Conservation (phyloP, 2,329 filamentous ascomycete species). For the Ophiocordyceps camponoti-leonardi region DNA sequence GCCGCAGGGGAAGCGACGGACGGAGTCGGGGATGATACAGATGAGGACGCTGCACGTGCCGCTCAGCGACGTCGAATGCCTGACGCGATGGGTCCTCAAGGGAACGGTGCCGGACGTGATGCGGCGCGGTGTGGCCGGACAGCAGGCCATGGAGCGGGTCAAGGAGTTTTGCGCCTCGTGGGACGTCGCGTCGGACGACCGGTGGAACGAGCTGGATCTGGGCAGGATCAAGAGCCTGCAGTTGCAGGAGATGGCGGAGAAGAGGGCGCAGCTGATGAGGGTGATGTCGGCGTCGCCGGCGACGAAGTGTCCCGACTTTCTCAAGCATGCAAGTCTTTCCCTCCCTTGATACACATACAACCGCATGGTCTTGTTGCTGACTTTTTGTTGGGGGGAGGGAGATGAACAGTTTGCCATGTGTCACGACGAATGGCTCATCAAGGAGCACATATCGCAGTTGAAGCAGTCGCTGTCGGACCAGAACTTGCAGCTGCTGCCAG, state of each 20-base stretch:
- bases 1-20: constrained; percentile 46
- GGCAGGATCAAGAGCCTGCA: constrained; percentile 65
- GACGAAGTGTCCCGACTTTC: constrained; percentile 55
- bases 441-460: constrained; percentile 78
- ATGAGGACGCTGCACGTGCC: constrained; percentile 53
- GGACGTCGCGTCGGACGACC: constrained; percentile 57
- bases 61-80: constrained; percentile 64
- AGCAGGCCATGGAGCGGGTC: constrained; percentile 49
- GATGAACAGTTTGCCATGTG: constrained; percentile 77
- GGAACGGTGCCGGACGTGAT: constrained; percentile 44
- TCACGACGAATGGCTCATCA: constrained; percentile 91
- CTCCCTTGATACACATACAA: too few species aligned
- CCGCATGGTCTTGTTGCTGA: neutral
- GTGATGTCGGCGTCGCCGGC: constrained; percentile 49
- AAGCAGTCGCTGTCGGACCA: constrained; percentile 87
- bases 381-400: constrained; percentile 1
- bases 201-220: constrained; percentile 78
- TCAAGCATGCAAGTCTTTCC: constrained; percentile 59
- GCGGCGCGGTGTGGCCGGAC: constrained; percentile 28
- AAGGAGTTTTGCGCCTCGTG: constrained; percentile 55
- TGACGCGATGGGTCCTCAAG: constrained; percentile 52
- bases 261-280: constrained; percentile 45
- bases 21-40: constrained; percentile 25
- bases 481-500: constrained; percentile 84
- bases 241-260: constrained; percentile 62